Evolutionary conservation across 805 yeast genomes (phyloP), one percentile per base, ranked within the genome.

Genomic region (Kluyveromyces dobzhanskii): DNA sequence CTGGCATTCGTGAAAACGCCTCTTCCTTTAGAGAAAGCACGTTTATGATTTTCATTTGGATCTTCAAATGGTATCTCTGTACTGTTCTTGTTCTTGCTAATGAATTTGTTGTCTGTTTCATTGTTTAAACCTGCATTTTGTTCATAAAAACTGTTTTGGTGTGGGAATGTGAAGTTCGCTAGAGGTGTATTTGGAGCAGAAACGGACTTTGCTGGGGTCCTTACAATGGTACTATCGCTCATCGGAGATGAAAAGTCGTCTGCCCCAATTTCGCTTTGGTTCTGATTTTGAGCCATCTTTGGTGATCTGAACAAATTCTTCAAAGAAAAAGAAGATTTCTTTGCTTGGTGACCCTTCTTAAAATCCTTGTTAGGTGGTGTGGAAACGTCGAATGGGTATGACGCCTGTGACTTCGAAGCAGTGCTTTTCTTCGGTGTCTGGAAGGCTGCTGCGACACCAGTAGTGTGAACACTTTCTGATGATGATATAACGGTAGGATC

Each of bases 231-330:
- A 7, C n/a, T 32, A 14, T 19, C 8, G 12, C 18, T 32, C 17
- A 8, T 32, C 14, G 25, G n/a, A 4, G 35, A 17, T 27, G 41
- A 30, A 21, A 6, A 23, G 33, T 18, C 19, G 16, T 33, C 13
- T 19, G 19, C 4, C 14, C 23, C 8, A 23, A 31, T 14, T 21
- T 21, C 24, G 9, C 8, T 6, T 21, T 21, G 24, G 24, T 21
- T 6, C 6, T 21, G 24, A 21, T 9, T 21, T 21, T 14, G n/a
- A 8, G 30, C 12, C n/a, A 39, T 29, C 34, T 51, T 57, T 7
- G 62, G 60, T 2, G 60, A 53, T 39, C 46, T 54, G 43, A 60
- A 60, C 16, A 60, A 35, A 30, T 48, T 57, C 35, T 52, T 60
- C 17, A 60, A 38, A 2, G 61, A 57, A 19, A 49, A 51, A 17